Evolutionary conservation across 345 rosid genomes (phyloP).

Genomic region (Tarenaya hassleriana): DNA sequence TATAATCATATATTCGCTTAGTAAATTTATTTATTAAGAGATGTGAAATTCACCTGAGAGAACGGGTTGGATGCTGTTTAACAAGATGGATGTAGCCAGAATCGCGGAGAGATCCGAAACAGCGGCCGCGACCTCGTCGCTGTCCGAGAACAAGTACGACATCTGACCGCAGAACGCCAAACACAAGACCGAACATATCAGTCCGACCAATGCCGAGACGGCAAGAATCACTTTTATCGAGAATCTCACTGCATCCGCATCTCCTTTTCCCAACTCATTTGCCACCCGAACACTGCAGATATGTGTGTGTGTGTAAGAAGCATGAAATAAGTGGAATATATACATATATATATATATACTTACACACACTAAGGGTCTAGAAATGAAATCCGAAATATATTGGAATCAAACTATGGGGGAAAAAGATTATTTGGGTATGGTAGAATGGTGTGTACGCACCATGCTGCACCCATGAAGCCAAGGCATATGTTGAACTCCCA

Average conservation of each 20-base stretch:
- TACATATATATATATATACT: neutral
- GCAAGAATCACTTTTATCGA: slow-evolving; percentile 39
- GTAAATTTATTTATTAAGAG: no score
- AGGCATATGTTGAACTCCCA: slow-evolving; percentile 52
- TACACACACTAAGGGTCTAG: no score
- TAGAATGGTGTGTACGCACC: slow-evolving; percentile 24
- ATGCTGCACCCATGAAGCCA: slow-evolving; percentile 50
- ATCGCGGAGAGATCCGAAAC: slow-evolving; percentile 44
- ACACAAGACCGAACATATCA: slow-evolving; percentile 34
- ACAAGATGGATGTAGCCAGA: slow-evolving; percentile 52
- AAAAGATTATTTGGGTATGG: neutral
- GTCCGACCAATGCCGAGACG: slow-evolving; percentile 34
- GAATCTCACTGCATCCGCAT: slow-evolving; percentile 44
- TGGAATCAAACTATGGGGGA: no score
- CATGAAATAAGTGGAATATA: neutral
- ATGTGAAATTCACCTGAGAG: slow-evolving; percentile 37
- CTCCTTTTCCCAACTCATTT: slow-evolving; percentile 61
- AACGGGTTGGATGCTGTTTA: slow-evolving; percentile 64
- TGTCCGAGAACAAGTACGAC: slow-evolving; percentile 35
- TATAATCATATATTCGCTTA: no score
- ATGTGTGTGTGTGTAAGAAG: neutral
- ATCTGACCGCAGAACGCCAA: slow-evolving; percentile 36
- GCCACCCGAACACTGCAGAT: slow-evolving; percentile 48
- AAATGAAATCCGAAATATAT: no score
- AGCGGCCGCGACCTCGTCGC: slow-evolving; percentile 35